Evolutionary conservation across 352 stramenopile genomes (phyloP), one percentile per base, ranked within the genome.

Genomic region (Peronosclerospora sorghi): DNA sequence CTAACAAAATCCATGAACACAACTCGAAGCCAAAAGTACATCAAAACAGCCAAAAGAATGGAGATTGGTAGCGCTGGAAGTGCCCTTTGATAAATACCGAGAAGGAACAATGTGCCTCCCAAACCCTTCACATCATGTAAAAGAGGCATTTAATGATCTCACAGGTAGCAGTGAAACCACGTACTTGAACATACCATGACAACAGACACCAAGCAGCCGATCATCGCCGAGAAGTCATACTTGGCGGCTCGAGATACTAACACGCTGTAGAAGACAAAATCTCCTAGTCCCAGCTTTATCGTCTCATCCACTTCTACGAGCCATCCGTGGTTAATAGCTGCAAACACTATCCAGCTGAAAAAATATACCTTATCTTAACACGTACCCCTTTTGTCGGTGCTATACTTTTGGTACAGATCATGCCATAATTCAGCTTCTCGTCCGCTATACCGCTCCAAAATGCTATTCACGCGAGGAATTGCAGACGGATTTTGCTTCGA

Each of bases 221-320:
- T 70, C 75, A 98, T 98, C 13, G 93, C 82, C 12, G 88, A 87
- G 52, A 98, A 97, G 38, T 96, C 94, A 48, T 94, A 96, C 48
- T 96, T 85, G 14, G 93, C 93, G 17, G 96, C 96, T 27, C 96
- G 94, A 26, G 92, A 96, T 19, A 98, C 94, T 21, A 99, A 68
- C 2, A 99, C 85, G 35, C 83, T 97, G 66, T 99, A 99, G 57
- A 99, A 99, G 19, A 99, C 95, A 59, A 99, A 99, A 63, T 99
- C 96, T 7, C 96, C 96, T n/a, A 97, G 68, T 8, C 92, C 92
- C 10, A 97, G 73, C 51, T 96, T 90, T 45, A 97, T 97, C 19
- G 82, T 94, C 40, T 86, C 89, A 21, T 80, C 62, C 19, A 67
- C 65, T 15, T 87, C 70, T 84, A 34, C 12, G 32, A 5, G 14